These are phyloP conservation scores for Penicillium vulpinum DNA, from an alignment of 2,329 filamentous ascomycete species.

Conservation along the genomic window DNA sequence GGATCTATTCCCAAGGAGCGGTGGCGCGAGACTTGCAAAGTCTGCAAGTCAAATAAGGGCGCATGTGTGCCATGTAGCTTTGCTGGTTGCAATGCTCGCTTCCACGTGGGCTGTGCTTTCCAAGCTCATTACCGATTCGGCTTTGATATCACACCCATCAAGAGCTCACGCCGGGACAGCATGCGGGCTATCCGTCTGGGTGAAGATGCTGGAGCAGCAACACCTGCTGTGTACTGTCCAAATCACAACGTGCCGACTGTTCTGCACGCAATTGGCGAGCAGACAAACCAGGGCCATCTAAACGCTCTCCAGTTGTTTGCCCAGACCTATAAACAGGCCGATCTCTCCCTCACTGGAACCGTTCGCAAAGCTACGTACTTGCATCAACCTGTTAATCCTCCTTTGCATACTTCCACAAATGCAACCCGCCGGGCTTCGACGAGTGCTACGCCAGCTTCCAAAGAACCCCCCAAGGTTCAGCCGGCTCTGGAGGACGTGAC, in stretches of 20 bases:
- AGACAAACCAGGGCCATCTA: slow-evolving; percentile 67
- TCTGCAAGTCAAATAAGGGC: slow-evolving; percentile 73
- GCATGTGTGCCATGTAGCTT: slow-evolving; percentile 82
- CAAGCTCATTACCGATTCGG: slow-evolving; percentile 79
- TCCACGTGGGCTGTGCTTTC: slow-evolving; percentile 90
- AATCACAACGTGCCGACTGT: slow-evolving; percentile 75
- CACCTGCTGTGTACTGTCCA: slow-evolving; percentile 88
- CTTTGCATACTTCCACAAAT: slow-evolving; percentile 30
- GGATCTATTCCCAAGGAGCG: slow-evolving; percentile 72
- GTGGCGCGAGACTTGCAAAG: slow-evolving; percentile 77
- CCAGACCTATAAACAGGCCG: slow-evolving; percentile 90
- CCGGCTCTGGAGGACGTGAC: slow-evolving; percentile 22
- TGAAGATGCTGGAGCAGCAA: slow-evolving; percentile 77
- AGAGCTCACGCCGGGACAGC: slow-evolving; percentile 81
- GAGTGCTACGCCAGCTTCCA: slow-evolving; percentile 41
- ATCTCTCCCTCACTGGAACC: slow-evolving; percentile 84
- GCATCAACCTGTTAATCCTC: slow-evolving; percentile 41
- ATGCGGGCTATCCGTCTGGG: slow-evolving; percentile 77
- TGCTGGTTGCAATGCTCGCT: slow-evolving; percentile 50
- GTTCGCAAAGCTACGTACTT: slow-evolving; percentile 83
- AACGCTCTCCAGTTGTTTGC: slow-evolving; percentile 85
- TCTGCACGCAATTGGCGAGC: slow-evolving; percentile 76
- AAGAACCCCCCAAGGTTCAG: slow-evolving; percentile 11
- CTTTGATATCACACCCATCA: slow-evolving; percentile 87
- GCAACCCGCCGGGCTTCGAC: slow-evolving; percentile 59